Evolutionary conservation across 1,284 basidiomycete species (phyloP).

Genomic region (Ceratobasidium sp.): DNA sequence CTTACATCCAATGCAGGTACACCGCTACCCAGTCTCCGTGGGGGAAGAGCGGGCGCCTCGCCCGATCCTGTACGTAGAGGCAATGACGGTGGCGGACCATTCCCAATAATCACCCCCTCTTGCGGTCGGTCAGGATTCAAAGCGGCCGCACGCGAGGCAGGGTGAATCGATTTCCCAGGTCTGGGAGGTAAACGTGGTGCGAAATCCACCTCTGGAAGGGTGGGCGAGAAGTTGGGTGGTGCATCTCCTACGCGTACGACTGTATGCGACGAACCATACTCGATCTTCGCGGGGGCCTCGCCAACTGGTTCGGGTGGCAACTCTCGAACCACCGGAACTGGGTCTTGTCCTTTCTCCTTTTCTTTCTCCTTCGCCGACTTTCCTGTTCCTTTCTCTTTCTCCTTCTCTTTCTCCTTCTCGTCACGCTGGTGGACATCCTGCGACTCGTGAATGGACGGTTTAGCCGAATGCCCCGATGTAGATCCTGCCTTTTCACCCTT

Average conservation of each 20-base stretch:
- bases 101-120: not conserved
- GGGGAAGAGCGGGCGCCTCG: slow-evolving; percentile 23
- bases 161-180: slow-evolving; percentile 76
- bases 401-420: slow-evolving; percentile 13
- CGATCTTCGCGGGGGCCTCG: slow-evolving; percentile 58
- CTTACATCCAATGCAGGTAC: slow-evolving; percentile 28
- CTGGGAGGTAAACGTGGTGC: slow-evolving; percentile 68
- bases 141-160: slow-evolving; percentile 53
- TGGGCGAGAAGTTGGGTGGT: slow-evolving; percentile 30
- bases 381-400: slow-evolving; percentile 6
- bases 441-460: slow-evolving; percentile 34
- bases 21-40: not conserved
- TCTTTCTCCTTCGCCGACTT: slow-evolving; percentile 25
- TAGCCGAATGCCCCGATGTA: slow-evolving; percentile 25
- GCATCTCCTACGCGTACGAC: slow-evolving; percentile 52
- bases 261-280: slow-evolving; percentile 72
- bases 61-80: slow-evolving; percentile 13
- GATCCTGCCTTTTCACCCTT: slow-evolving; percentile 31
- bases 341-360: slow-evolving; percentile 6
- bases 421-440: slow-evolving; percentile 17
- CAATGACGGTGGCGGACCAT: slow-evolving; percentile 1
- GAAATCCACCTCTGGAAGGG: slow-evolving; percentile 62
- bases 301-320: slow-evolving; percentile 27
- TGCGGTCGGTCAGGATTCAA: slow-evolving; percentile 10
- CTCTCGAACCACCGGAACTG: no score